phyloP scores from a whole-genome alignment of 2,329 filamentous ascomycete genomes.

The Trichoderma afroharzianum region DNA sequence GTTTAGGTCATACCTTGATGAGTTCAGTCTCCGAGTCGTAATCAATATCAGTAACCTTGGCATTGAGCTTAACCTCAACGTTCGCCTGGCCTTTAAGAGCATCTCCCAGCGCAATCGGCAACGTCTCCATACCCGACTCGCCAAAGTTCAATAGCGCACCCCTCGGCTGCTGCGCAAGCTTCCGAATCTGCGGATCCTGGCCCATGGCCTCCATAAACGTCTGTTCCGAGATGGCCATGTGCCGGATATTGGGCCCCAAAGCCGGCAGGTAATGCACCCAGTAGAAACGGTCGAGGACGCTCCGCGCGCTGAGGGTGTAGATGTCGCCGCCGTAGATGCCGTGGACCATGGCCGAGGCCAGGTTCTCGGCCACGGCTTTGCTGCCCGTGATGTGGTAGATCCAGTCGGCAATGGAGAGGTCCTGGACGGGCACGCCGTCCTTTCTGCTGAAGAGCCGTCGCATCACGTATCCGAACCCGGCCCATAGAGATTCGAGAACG shows the following conservation, averaged over 20 bases:
- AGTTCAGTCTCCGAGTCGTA: slow-evolving; percentile 36
- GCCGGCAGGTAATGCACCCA: slow-evolving; percentile 30
- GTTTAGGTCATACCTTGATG: slow-evolving; percentile 39
- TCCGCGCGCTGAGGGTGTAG: slow-evolving; percentile 70
- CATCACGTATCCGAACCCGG: slow-evolving; percentile 26
- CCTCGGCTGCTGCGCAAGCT: slow-evolving; percentile 30
- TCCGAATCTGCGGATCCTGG: slow-evolving; percentile 29
- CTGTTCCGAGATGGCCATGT: slow-evolving; percentile 31
- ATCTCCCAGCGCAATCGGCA: slow-evolving; percentile 52
- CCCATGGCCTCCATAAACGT: slow-evolving; percentile 29
- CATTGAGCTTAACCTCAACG: slow-evolving; percentile 53
- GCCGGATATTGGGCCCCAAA: slow-evolving; percentile 40
- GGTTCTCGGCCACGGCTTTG: slow-evolving; percentile 58
- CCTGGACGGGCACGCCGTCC: slow-evolving; percentile 24
- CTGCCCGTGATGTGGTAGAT: slow-evolving; percentile 31
- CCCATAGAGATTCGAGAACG: slow-evolving; percentile 31
- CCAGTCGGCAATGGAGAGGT: slow-evolving; percentile 38
- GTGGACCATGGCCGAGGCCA: slow-evolving; percentile 73
- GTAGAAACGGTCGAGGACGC: slow-evolving; percentile 40
- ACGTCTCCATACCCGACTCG: slow-evolving; percentile 58
- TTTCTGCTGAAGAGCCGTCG: slow-evolving; percentile 22
- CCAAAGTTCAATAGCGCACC: slow-evolving; percentile 36
- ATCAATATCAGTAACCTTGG: slow-evolving; percentile 46
- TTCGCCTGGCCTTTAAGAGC: slow-evolving; percentile 52
- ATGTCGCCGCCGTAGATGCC: slow-evolving; percentile 93